Conservation (phyloP, 768 basidiomycete genomes). For the Lyophyllum shimeji region DNA sequence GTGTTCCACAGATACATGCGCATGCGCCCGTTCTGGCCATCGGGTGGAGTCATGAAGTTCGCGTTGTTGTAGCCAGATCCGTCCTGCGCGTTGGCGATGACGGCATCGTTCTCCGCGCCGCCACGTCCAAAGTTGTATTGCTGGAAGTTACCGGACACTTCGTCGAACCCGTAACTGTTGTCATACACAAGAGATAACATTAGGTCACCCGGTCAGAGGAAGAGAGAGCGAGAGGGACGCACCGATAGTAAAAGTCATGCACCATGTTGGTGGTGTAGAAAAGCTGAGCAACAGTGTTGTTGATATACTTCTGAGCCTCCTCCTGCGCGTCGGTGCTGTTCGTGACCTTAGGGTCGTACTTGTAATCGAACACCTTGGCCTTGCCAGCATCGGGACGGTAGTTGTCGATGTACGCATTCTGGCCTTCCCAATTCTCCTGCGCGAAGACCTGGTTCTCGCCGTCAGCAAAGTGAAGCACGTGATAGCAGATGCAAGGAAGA, state of each 20-base stretch:
- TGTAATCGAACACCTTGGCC: conserved; percentile 62
- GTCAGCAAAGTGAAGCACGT: conserved; percentile 1
- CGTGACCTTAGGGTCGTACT: conserved; percentile 68
- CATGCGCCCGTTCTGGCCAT: conserved; percentile 88
- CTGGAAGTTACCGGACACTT: conserved; percentile 94
- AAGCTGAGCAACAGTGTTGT: conserved; percentile 82
- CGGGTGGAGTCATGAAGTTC: conserved; percentile 86
- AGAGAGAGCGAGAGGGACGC: conserved; percentile 7
- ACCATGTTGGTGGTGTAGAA: conserved; percentile 86
- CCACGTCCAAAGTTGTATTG: conserved; percentile 95
- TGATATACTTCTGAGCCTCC: conserved; percentile 82
- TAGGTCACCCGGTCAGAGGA: no score
- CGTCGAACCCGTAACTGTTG: conserved; percentile 91
- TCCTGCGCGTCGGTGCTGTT: conserved; percentile 55
- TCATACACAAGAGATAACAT: no score
- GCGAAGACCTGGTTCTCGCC: conserved; percentile 64
- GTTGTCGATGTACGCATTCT: conserved; percentile 64
- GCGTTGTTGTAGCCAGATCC: conserved; percentile 92
- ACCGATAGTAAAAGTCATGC: conserved; percentile 82
- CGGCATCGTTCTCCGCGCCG: conserved; percentile 83
- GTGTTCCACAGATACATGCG: conserved; percentile 98
- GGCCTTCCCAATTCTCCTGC: conserved; percentile 91
- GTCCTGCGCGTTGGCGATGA: conserved; percentile 95
- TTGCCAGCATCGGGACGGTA: conserved; percentile 73
- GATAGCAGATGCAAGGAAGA: not conserved